phyloP scores from a whole-genome alignment of 371 early-diverging fungal species.

The Cokeromyces recurvatus region DNA sequence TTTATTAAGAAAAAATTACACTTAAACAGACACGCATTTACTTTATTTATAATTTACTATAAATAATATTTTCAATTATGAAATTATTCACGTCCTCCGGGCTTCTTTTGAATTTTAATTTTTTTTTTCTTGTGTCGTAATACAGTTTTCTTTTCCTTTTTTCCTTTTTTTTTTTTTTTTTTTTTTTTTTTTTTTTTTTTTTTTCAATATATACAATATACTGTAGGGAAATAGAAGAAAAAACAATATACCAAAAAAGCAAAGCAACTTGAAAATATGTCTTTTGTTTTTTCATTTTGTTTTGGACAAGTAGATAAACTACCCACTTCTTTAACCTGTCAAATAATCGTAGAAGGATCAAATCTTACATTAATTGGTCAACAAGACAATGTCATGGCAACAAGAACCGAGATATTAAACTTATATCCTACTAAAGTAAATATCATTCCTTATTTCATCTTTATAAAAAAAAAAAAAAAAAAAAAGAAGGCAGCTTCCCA shows the following conservation, averaged over 20 bases:
- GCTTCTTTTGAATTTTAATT: too few relatives aligned
- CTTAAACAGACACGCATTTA: too few relatives aligned
- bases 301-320: slow-evolving; percentile 25
- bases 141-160: too few relatives aligned
- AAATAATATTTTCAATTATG: too few relatives aligned
- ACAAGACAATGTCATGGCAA: slow-evolving; percentile 33
- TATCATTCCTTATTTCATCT: not conserved
- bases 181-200: slow-evolving; percentile 10
- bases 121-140: too few relatives aligned
- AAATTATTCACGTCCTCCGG: too few relatives aligned
- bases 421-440: slow-evolving; percentile 42
- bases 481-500: not conserved
- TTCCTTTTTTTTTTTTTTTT: too few relatives aligned
- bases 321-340: slow-evolving; percentile 34
- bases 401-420: slow-evolving; percentile 38
- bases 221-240: not conserved
- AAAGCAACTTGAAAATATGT: slow-evolving; percentile 7
- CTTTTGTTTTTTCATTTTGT: slow-evolving; percentile 22
- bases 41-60: too few relatives aligned
- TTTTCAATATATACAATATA: slow-evolving; percentile 2
- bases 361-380: slow-evolving; percentile 42
- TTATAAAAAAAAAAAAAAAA: not conserved
- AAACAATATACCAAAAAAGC: not conserved
- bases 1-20: too few relatives aligned
- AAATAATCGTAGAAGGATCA: slow-evolving; percentile 29